Evolutionary conservation across 2,329 filamentous ascomycete genomes (phyloP).

Genomic region (Ascosphaera aggregata): DNA sequence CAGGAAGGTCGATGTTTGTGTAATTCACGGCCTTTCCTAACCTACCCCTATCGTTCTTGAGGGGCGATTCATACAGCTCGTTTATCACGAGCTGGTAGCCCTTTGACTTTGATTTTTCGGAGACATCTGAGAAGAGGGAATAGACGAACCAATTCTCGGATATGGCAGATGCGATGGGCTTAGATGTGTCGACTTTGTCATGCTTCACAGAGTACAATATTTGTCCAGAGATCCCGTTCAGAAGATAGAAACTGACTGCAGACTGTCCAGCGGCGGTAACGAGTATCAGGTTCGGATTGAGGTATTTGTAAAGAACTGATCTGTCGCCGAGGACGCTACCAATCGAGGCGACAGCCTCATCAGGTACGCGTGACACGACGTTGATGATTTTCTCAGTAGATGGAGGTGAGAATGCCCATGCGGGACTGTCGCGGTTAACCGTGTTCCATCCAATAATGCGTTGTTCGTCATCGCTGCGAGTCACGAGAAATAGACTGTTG

Average conservation of each 20-base stretch:
- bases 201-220: slow-evolving; percentile 51
- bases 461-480: slow-evolving; percentile 17
- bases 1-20: slow-evolving; percentile 43
- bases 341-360: slow-evolving; percentile 84
- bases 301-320: slow-evolving; percentile 90
- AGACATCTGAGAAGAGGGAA: slow-evolving; percentile 40
- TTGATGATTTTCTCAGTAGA: slow-evolving; percentile 42
- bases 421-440: slow-evolving; percentile 18
- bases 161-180: slow-evolving; percentile 52
- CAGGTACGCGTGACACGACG: slow-evolving; percentile 42
- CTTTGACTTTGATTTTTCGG: slow-evolving; percentile 32
- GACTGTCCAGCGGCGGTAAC: slow-evolving; percentile 43
- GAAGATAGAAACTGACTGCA: slow-evolving; percentile 47
- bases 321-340: slow-evolving; percentile 81
- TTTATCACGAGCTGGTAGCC: slow-evolving; percentile 70
- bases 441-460: slow-evolving; percentile 21
- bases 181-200: slow-evolving; percentile 46
- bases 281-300: slow-evolving; percentile 68
- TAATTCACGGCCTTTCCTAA: slow-evolving; percentile 47
- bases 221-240: slow-evolving; percentile 71
- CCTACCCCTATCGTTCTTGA: slow-evolving; percentile 64
- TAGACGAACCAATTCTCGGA: slow-evolving; percentile 95
- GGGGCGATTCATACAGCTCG: slow-evolving; percentile 72
- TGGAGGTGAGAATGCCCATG: slow-evolving; percentile 52
- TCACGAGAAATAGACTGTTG: slow-evolving; percentile 16